A percentile compares a stretch with the other conserved stretches of the same genome.
Evolutionary conservation across 495 filamentous ascomycete species (phyloP).

Genomic region (Rostrohypoxylon terebratum): DNA sequence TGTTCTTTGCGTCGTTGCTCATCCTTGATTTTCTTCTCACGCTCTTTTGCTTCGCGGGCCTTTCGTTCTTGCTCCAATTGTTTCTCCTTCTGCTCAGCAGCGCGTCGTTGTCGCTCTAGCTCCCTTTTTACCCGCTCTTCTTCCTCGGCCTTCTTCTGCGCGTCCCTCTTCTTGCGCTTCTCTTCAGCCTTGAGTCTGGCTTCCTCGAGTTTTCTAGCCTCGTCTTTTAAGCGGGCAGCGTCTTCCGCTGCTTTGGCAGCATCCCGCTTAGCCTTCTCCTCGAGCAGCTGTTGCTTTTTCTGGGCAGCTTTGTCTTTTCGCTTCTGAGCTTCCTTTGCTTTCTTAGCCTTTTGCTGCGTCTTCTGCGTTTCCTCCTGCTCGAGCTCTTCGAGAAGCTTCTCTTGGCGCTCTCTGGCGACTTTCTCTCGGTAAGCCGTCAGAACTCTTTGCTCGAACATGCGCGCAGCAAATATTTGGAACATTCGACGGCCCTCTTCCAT

Average conservation of each 20-base stretch:
- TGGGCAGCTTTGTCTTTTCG: constrained; percentile 88
- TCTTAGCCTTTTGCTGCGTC: constrained; percentile 87
- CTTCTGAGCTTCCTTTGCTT: constrained; percentile 91
- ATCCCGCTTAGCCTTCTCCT: constrained; percentile 86
- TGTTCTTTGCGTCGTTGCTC: constrained; percentile 65
- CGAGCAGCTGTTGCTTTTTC: constrained; percentile 87
- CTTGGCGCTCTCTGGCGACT: constrained; percentile 89
- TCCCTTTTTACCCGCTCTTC: constrained; percentile 86
- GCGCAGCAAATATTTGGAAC: constrained; percentile 99
- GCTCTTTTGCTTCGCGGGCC: constrained; percentile 73
- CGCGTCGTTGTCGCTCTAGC: constrained; percentile 78
- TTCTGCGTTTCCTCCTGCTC: constrained; percentile 82
- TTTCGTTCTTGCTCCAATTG: constrained; percentile 88
- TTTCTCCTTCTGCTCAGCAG: constrained; percentile 85
- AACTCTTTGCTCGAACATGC: constrained; percentile 99
- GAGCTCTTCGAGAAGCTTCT: constrained; percentile 90
- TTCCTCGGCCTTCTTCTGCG: constrained; percentile 89
- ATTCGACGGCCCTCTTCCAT: constrained; percentile 99
- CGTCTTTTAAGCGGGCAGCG: constrained; percentile 76
- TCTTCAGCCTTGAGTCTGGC: constrained; percentile 84
- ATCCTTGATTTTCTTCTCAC: constrained; percentile 70
- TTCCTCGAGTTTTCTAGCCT: constrained; percentile 85
- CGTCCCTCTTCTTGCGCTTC: constrained; percentile 89
- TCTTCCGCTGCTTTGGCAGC: constrained; percentile 94
- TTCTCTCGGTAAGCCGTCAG: constrained; percentile 97